phyloP scores from a whole-genome alignment of 192 early-diverging fungal genomes.

The Phlyctochytrium planicorne region DNA sequence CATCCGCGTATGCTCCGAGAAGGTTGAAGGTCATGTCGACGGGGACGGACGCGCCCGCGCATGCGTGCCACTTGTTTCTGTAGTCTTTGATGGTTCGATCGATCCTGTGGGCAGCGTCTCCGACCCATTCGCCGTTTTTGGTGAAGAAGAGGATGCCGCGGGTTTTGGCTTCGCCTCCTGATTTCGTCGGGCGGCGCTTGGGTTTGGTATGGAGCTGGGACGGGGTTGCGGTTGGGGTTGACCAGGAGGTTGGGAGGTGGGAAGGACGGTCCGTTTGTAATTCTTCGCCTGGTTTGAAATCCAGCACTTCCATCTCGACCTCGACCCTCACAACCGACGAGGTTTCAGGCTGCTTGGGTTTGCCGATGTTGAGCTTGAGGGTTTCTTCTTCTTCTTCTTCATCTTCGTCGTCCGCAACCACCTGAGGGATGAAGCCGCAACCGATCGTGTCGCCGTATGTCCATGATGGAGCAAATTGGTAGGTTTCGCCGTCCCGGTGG shows the following conservation, averaged over 20 bases:
- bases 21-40: constrained; percentile 30
- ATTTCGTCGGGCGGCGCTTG: neutral
- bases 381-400: neutral
- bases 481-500: constrained; percentile 26
- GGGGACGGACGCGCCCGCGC: constrained; percentile 17
- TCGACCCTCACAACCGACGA: neutral
- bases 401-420: neutral
- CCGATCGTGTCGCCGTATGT: constrained; percentile 32
- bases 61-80: constrained; percentile 19
- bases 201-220: constrained; percentile 1
- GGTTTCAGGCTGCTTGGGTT: neutral
- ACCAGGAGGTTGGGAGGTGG: neutral
- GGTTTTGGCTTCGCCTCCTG: neutral
- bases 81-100: constrained; percentile 20
- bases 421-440: constrained; percentile 14
- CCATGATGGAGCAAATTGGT: constrained; percentile 29
- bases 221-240: neutral
- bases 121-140: constrained; percentile 43
- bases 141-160: constrained; percentile 39
- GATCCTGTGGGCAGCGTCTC: constrained; percentile 35
- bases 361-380: neutral
- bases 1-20: neutral
- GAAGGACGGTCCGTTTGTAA: neutral
- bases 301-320: neutral
- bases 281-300: no score